phyloP scores from a whole-genome alignment of 2,329 filamentous ascomycete species.

The Neonectria punicea region DNA sequence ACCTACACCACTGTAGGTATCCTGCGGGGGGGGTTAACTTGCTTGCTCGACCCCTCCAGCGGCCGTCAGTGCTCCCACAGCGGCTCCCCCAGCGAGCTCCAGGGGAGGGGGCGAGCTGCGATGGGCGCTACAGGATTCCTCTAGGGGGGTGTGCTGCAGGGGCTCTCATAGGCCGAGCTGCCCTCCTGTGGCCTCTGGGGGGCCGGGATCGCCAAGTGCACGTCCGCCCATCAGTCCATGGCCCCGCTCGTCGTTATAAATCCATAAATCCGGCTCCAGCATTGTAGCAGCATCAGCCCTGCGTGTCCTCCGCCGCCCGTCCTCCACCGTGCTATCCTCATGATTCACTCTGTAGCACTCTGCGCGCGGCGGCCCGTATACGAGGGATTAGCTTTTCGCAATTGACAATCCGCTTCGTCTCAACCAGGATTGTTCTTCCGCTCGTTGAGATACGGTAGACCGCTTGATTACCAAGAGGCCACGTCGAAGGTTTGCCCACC shows the following conservation, averaged over 20 bases:
- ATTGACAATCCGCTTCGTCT: not conserved
- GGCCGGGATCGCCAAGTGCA: constrained; percentile 22
- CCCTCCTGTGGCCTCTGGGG: constrained; percentile 22
- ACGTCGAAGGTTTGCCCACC: constrained; percentile 16
- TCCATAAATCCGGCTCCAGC: constrained; percentile 23
- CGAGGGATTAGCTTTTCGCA: not conserved
- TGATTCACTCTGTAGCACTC: not conserved
- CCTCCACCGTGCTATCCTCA: not conserved
- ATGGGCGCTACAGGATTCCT: constrained; percentile 4
- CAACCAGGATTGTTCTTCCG: not conserved
- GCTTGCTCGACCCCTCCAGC: not conserved
- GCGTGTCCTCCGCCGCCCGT: not conserved
- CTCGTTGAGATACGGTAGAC: not conserved
- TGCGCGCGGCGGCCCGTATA: not conserved
- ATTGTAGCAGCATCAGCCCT: not conserved
- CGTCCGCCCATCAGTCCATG: constrained; percentile 6
- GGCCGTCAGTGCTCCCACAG: not conserved
- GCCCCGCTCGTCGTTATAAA: constrained; percentile 12
- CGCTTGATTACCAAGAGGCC: constrained; percentile 26
- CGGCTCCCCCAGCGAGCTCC: not conserved
- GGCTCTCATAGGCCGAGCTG: constrained; percentile 27
- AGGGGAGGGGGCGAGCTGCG: constrained; percentile 22
- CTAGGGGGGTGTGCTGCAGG: constrained; percentile 2
- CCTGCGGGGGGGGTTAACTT: not conserved
- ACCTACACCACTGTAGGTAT: not conserved